Evolutionary conservation across 768 basidiomycete species (phyloP).

Genomic region (Collybia sordida): DNA sequence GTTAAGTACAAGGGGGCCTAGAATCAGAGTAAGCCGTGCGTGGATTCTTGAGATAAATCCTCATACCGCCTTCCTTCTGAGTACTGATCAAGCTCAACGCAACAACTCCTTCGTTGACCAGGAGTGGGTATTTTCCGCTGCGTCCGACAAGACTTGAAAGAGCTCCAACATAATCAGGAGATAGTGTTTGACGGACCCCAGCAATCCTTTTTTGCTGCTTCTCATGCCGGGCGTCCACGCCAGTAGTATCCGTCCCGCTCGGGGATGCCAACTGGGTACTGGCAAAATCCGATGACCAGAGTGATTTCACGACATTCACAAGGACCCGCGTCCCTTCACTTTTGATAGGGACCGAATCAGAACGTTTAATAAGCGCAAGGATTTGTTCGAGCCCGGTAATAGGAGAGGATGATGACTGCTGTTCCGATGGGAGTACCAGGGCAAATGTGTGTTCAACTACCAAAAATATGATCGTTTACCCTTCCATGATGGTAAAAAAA

Average conservation of each 20-base stretch:
- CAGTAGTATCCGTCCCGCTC: conserved; percentile 11
- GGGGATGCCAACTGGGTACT: conserved; percentile 12
- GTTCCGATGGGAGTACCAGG: conserved; percentile 47
- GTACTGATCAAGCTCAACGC: conserved; percentile 78
- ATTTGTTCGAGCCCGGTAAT: conserved; percentile 64
- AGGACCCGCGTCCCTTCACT: conserved; percentile 90
- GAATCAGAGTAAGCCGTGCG: conserved; percentile 7
- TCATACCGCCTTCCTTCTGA: conserved; percentile 63
- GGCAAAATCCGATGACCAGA: conserved; percentile 47
- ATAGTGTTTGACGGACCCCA: conserved; percentile 53
- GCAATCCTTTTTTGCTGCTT: conserved; percentile 50
- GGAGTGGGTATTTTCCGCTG: conserved; percentile 77
- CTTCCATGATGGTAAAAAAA: neutral
- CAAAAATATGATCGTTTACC: conserved; percentile 1
- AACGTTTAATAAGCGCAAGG: conserved; percentile 71
- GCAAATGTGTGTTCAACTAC: conserved; percentile 45
- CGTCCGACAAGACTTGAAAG: conserved; percentile 72
- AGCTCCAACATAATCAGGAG: conserved; percentile 53
- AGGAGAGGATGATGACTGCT: conserved; percentile 16
- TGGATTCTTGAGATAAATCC: neutral
- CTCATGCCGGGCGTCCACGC: conserved; percentile 31
- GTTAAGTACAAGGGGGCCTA: conserved; percentile 64
- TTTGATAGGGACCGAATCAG: conserved; percentile 79
- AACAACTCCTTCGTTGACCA: conserved; percentile 88
- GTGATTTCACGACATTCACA: conserved; percentile 80